Conservation (phyloP, 352 stramenopile species). For the Phytophthora capsici region DNA sequence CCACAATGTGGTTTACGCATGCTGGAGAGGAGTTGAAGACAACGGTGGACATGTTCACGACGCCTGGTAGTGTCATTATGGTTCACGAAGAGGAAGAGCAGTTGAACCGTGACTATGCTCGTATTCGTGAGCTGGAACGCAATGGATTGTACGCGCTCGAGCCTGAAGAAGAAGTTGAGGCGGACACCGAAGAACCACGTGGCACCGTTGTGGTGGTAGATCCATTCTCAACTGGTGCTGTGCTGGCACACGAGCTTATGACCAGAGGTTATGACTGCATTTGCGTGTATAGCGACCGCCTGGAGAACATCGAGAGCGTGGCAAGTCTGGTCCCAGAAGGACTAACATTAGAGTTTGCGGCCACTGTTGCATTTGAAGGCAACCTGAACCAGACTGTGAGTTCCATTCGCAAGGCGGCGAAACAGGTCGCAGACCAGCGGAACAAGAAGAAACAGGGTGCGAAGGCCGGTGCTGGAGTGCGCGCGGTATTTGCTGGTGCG, state of each 20-base stretch:
- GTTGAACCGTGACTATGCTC: conserved; percentile 81
- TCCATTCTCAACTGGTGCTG: conserved; percentile 95
- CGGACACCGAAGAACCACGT: conserved; percentile 25
- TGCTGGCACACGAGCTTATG: conserved; percentile 93
- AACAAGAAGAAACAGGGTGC: conserved; percentile 42
- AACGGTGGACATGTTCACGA: conserved; percentile 93
- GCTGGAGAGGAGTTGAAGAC: conserved; percentile 55
- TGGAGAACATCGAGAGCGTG: conserved; percentile 85
- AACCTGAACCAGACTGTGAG: conserved; percentile 52
- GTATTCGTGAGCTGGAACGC: conserved; percentile 86
- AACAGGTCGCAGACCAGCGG: conserved; percentile 52
- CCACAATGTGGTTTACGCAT: conserved; percentile 76
- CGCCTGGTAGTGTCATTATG: conserved; percentile 84
- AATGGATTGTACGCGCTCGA: conserved; percentile 66
- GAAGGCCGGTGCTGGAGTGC: conserved; percentile 44
- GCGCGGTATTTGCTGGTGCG: conserved; percentile 90
- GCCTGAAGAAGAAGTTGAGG: conserved; percentile 22
- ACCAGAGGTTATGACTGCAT: conserved; percentile 91
- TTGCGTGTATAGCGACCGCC: conserved; percentile 85
- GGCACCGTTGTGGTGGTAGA: conserved; percentile 94
- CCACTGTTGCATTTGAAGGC: conserved; percentile 75
- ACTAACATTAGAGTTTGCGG: conserved; percentile 77
- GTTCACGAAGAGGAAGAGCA: conserved; percentile 81
- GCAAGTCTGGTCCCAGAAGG: conserved; percentile 81
- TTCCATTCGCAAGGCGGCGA: conserved; percentile 45